phyloP scores from a whole-genome alignment of 371 early-diverging fungal genomes.

The Mortierella sp. region DNA sequence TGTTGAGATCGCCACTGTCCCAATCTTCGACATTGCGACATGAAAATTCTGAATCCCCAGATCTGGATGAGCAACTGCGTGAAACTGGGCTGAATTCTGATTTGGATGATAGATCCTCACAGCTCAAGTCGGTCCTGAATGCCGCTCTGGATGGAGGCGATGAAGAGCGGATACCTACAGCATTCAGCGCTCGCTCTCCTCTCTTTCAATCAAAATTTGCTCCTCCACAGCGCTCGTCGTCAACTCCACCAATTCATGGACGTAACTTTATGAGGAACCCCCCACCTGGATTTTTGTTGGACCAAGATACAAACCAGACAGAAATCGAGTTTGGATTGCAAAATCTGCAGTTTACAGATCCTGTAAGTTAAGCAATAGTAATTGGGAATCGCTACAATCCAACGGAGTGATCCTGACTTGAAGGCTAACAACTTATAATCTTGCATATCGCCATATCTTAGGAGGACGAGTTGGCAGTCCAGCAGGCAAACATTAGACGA shows the following conservation, averaged over 20 bases:
- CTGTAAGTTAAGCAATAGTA: slow-evolving; percentile 23
- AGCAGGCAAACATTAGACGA: slow-evolving; percentile 57
- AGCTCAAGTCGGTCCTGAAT: slow-evolving; percentile 64
- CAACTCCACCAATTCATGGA: slow-evolving; percentile 70
- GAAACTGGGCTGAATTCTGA: slow-evolving; percentile 26
- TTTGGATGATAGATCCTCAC: slow-evolving; percentile 47
- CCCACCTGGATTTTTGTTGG: slow-evolving; percentile 48
- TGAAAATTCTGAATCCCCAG: slow-evolving; percentile 43
- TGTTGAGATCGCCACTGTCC: slow-evolving; percentile 42
- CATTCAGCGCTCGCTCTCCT: slow-evolving; percentile 44
- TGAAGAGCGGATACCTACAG: slow-evolving; percentile 48
- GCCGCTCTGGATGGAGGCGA: slow-evolving; percentile 67
- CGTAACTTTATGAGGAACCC: slow-evolving; percentile 56
- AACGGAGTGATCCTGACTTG: background rate
- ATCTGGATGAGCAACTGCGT: slow-evolving; percentile 52
- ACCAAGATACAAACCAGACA: slow-evolving; percentile 24
- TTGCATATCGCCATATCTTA: slow-evolving; percentile 6
- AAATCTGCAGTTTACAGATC: slow-evolving; percentile 49
- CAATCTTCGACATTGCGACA: slow-evolving; percentile 48
- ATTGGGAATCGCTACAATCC: background rate
- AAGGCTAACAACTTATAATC: background rate
- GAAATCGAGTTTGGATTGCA: slow-evolving; percentile 56
- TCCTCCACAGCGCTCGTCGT: slow-evolving; percentile 68
- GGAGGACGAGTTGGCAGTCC: slow-evolving; percentile 57
- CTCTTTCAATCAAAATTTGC: slow-evolving; percentile 58